Percentiles rank a stretch among this genome's conserved stretches.
Conservation (phyloP, 176 grass and related monocot genomes). For the Eleusine indica region DNA sequence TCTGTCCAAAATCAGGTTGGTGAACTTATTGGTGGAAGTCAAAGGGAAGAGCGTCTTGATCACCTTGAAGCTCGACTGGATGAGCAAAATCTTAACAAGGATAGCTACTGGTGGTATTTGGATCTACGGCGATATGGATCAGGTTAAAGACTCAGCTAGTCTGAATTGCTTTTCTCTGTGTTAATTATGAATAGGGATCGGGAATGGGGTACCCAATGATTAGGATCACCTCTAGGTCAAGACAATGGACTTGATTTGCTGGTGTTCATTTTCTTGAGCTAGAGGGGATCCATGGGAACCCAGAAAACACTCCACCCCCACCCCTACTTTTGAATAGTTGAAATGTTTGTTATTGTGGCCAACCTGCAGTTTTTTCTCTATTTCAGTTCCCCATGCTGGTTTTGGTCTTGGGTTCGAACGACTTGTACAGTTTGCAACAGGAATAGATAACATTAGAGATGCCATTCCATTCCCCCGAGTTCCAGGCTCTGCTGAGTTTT, state of each 20-base stretch:
- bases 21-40: slow-evolving; percentile 98
- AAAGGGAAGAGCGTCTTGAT: slow-evolving; percentile 96
- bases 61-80: slow-evolving; percentile 86
- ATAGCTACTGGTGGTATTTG: slow-evolving; percentile 99
- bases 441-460: slow-evolving; percentile 96
- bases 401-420: slow-evolving; percentile 98
- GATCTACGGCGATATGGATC: slow-evolving; percentile 91
- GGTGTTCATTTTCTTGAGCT: too few species aligned
- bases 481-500: slow-evolving; percentile 93
- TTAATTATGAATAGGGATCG: background rate
- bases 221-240: background rate
- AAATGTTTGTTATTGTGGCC: background rate
- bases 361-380: slow-evolving; percentile 11
- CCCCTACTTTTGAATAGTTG: background rate
- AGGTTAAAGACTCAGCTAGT: slow-evolving; percentile 48
- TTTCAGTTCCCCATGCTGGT: slow-evolving; percentile 91
- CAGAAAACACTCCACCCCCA: too few species aligned
- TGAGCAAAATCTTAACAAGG: slow-evolving; percentile 84
- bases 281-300: too few species aligned
- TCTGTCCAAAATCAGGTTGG: slow-evolving; percentile 66
- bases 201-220: background rate
- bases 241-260: background rate
- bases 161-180: slow-evolving; percentile 21
- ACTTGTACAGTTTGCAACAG: slow-evolving; percentile 93
- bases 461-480: slow-evolving; percentile 87